These are phyloP conservation scores for Penicillium coffeae DNA, from an alignment of 495 filamentous ascomycete species.

Conservation along the genomic window DNA sequence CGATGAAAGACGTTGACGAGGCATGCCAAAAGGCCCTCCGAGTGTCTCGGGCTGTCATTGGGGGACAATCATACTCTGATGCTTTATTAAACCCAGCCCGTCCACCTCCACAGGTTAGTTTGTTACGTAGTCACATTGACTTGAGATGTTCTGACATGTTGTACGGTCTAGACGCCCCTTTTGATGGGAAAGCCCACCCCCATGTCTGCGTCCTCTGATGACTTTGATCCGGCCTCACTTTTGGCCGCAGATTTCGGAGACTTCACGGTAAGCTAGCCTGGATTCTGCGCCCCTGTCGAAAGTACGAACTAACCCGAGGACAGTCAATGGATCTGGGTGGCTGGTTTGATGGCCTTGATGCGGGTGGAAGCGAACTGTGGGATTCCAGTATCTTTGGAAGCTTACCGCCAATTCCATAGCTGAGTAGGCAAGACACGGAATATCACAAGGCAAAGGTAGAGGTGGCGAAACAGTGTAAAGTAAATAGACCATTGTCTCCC, in stretches of 20 bases:
- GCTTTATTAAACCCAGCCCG: slow-evolving; percentile 16
- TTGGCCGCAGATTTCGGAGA: slow-evolving; percentile 23
- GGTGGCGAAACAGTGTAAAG: too few relatives aligned
- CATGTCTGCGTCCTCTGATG: slow-evolving; percentile 15
- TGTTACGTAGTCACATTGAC: not conserved
- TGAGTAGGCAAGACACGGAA: too few relatives aligned
- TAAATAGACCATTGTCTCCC: too few relatives aligned
- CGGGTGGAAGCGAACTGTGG: slow-evolving; percentile 28
- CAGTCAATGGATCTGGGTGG: slow-evolving; percentile 35
- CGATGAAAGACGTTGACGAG: slow-evolving; percentile 23
- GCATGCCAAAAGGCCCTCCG: slow-evolving; percentile 21
- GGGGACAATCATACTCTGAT: slow-evolving; percentile 23
- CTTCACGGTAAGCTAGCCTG: slow-evolving; percentile 24
- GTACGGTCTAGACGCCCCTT: slow-evolving; percentile 3
- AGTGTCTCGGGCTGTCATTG: slow-evolving; percentile 22
- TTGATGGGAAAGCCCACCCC: slow-evolving; percentile 9
- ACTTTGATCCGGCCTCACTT: slow-evolving; percentile 28
- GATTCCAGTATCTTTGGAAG: slow-evolving; percentile 26
- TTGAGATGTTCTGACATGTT: not conserved
- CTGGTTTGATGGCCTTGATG: slow-evolving; percentile 31
- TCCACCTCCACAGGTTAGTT: slow-evolving; percentile 9
- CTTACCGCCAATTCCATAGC: slow-evolving; percentile 9
- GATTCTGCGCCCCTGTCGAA: too few relatives aligned
- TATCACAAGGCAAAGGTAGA: too few relatives aligned
- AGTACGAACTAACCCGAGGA: slow-evolving; percentile 14